Base-by-base conservation (phyloP, 176 grass and related monocot genomes). In the Triticum monococcum region DNA sequence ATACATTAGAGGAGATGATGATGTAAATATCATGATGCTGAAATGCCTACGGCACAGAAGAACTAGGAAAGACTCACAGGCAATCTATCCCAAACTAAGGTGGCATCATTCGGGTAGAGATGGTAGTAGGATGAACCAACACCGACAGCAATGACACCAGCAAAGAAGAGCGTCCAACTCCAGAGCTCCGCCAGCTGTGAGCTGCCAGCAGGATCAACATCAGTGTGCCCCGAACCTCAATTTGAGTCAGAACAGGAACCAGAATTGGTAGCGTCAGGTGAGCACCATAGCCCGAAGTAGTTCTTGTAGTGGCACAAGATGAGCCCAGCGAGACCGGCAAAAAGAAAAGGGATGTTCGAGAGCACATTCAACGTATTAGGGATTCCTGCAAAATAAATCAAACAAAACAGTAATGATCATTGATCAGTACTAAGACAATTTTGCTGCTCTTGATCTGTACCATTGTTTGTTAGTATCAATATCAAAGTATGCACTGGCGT, bases 61-160 rank as follows among this genome's bases (percentile, higher is more conserved):
- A n/a, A n/a, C 0, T 2, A 57, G 12, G 41, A 40, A 22, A 77
- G 90, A 77, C 91, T 89, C 72, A 94, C 96, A 0, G 93, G 96
- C 88, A 95, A 68, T 24, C 96, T 92, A 80, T 95, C 96, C 96
- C 93, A 98, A 35, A 98, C 89, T 68, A 98, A 88, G 0, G 86
- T 91, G 81, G 90, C 68, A 80, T 98, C 88, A 76, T 92, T 88
- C 5, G 96, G 93, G 9, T 86, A 79, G 68, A 98, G 90, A 93
- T 94, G 96, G 59, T 98, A 98, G 84, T 98, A 98, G 64, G 93
- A 87, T 2, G 93, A 98, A 40, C 96, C 96, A 41, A 98, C 89
- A 72, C 78, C 89, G 76, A 95, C 93, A 41, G 91, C 84, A 18
- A 84, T 81, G 24, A 95, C 91, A 17, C 93, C 91, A 66, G 83